Base-by-base conservation (phyloP, 2,329 filamentous ascomycete species). In the Penicillium decumbens region DNA sequence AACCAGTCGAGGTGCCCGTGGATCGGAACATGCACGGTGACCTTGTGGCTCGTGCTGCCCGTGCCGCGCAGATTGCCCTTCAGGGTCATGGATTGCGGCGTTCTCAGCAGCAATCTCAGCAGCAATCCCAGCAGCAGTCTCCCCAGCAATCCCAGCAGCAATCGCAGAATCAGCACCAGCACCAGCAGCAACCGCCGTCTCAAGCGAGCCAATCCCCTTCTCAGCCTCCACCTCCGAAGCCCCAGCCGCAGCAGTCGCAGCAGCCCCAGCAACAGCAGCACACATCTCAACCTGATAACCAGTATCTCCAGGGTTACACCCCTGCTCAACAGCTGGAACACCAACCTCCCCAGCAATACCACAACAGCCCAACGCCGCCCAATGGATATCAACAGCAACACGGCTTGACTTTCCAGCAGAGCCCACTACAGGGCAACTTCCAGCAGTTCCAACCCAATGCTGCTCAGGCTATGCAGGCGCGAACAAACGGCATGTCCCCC, bases 61-160 rank as follows among this genome's bases (percentile, higher is more conserved):
- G 72, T 55, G 73, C 74, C 42, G 74, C 74, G 8, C 72, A 76
- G 47, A 75, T 75, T 59, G 74, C 74, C 4, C 61, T 76, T 35
- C 73, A 75, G 55, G 73, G 72, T 18, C 69, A 74, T 54, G 65
- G 68, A 4, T 52, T 71, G 12, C 67, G 65, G 28, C 65, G 64
- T 6, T 69, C 64, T 3, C 66, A 69, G 38, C 65, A 69, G 45
- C 66, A 67, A 35, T 61, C 64, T 20, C 64, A 65, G 45, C 62
- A 64, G 47, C 61, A 64, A 38, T 66, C 57, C 46, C 63, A 56
- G 56, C 70, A 57, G 61, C 69, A 66, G 41, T 23, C 20, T 3
- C 20, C 1, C 1, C 20, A 23, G 4, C 20, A 23, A 4, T 4
- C 20, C 4, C 20, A 23, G 20, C 20, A 23, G 20, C 20, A 23